phyloP scores from a whole-genome alignment of 2,329 filamentous ascomycete genomes.

The Pseudogymnoascus sp. region DNA sequence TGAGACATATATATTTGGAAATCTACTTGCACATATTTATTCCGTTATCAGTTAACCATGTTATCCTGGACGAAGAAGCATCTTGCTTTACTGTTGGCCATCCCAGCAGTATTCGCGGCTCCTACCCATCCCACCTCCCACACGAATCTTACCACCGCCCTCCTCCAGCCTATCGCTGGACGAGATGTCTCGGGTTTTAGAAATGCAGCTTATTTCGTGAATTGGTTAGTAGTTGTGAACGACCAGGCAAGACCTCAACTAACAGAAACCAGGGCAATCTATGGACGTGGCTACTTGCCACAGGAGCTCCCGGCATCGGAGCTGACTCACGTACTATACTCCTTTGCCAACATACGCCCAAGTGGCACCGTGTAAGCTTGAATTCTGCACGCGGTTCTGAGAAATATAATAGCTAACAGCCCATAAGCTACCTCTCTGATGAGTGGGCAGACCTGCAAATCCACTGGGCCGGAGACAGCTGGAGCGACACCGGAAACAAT shows the following conservation, averaged over 20 bases:
- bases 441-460: slow-evolving; percentile 65
- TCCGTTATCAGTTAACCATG: neutral
- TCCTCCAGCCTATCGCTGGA: neutral
- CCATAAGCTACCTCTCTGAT: slow-evolving; percentile 55
- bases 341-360: slow-evolving; percentile 69
- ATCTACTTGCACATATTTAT: neutral
- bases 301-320: slow-evolving; percentile 62
- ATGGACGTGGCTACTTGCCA: slow-evolving; percentile 66
- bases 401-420: slow-evolving; percentile 16
- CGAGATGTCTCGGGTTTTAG: slow-evolving; percentile 14
- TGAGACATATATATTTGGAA: neutral
- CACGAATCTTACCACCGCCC: neutral
- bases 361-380: slow-evolving; percentile 63
- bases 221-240: slow-evolving; percentile 33
- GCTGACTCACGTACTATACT: slow-evolving; percentile 71
- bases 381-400: slow-evolving; percentile 46
- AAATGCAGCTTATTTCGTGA: slow-evolving; percentile 24
- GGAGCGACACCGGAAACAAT: slow-evolving; percentile 62
- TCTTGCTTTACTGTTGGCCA: neutral
- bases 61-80: slow-evolving; percentile 11
- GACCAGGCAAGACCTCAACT: neutral
- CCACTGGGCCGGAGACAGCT: slow-evolving; percentile 63
- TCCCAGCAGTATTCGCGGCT: neutral
- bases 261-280: slow-evolving; percentile 53
- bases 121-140: slow-evolving; percentile 2